Conservation (phyloP, 2,329 filamentous ascomycete genomes). For the Paracamarosporium sp. region DNA sequence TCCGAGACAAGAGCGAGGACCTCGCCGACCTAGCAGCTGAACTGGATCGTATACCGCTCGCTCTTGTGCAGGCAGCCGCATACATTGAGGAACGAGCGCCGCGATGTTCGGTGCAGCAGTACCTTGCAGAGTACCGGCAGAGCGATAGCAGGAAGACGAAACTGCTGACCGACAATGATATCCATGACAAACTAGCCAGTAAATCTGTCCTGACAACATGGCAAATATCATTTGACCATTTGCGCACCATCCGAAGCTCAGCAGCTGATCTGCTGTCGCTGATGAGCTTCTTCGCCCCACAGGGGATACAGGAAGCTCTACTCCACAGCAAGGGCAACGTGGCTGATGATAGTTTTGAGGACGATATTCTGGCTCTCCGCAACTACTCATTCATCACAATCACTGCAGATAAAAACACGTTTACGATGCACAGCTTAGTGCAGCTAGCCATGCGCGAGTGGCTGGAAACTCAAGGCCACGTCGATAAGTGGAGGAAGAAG, state of each 20-base stretch:
- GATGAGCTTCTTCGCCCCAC: slow-evolving; percentile 21
- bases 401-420: background rate
- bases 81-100: slow-evolving; percentile 35
- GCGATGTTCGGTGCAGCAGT: slow-evolving; percentile 28
- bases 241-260: slow-evolving; percentile 28
- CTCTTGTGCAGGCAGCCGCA: slow-evolving; percentile 40
- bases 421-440: slow-evolving; percentile 38
- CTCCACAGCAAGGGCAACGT: slow-evolving; percentile 16
- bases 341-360: background rate
- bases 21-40: slow-evolving; percentile 15
- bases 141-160: slow-evolving; percentile 37
- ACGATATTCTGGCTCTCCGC: background rate
- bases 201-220: slow-evolving; percentile 48
- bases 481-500: slow-evolving; percentile 36
- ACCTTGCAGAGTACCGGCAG: slow-evolving; percentile 48
- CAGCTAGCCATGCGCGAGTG: slow-evolving; percentile 39
- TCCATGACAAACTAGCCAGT: slow-evolving; percentile 38
- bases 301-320: slow-evolving; percentile 26
- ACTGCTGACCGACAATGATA: slow-evolving; percentile 30
- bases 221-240: slow-evolving; percentile 42
- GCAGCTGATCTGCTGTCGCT: slow-evolving; percentile 22
- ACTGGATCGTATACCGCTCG: slow-evolving; percentile 45
- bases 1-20: background rate
- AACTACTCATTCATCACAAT: background rate
- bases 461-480: slow-evolving; percentile 18